Conservation (phyloP, 805 yeast genomes). For the Teunomyces stri region DNA sequence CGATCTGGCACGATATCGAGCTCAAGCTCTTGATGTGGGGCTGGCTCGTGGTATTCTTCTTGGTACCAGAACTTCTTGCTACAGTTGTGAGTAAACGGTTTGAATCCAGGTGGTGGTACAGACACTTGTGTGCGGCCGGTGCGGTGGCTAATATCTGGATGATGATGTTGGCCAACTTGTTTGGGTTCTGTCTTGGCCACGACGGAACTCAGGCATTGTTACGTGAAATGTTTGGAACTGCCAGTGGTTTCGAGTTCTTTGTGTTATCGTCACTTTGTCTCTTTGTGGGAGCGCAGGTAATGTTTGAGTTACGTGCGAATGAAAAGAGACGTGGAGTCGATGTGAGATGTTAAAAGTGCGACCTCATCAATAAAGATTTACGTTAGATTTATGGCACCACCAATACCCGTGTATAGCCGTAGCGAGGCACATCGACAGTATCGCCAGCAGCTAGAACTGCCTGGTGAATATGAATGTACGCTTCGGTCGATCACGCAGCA, state of each 20-base stretch:
- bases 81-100: conserved; percentile 44
- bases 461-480: conserved; percentile 32
- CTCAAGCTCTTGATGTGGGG: conserved; percentile 90
- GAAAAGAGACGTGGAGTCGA: conserved; percentile 83
- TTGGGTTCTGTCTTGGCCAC: conserved; percentile 90
- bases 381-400: conserved; percentile 53
- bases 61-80: conserved; percentile 79
- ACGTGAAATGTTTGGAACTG: conserved; percentile 68
- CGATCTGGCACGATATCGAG: conserved; percentile 97
- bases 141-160: conserved; percentile 90
- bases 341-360: conserved; percentile 59
- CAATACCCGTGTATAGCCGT: conserved; percentile 37
- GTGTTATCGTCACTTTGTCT: conserved; percentile 59
- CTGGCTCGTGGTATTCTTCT: conserved; percentile 84
- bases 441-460: conserved; percentile 24
- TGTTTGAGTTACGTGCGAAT: conserved; percentile 88
- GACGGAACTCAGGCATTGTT: conserved; percentile 76
- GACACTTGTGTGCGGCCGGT: conserved; percentile 82
- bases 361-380: no score
- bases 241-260: conserved; percentile 64
- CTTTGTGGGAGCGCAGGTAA: conserved; percentile 84
- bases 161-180: conserved; percentile 96
- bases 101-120: conserved; percentile 59
- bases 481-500: conserved; percentile 36
- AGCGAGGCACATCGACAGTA: conserved; percentile 27